Evolutionary conservation across 2,329 filamentous ascomycete species (phyloP), one percentile per base, ranked within the genome.

Genomic region (Penicillium aurantiogriseum): DNA sequence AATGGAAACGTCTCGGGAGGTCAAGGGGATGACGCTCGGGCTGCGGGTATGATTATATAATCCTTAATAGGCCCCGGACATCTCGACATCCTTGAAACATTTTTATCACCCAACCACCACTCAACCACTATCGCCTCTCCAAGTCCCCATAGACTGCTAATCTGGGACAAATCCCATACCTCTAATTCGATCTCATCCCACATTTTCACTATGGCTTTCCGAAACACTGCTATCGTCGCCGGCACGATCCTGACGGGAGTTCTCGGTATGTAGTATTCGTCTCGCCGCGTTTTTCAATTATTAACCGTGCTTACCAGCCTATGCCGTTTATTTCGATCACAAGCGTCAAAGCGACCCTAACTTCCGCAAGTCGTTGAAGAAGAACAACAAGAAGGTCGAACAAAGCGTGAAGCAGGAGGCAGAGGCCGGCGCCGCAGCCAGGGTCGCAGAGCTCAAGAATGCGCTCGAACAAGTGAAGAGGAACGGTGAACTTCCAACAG

Each of bases 391-490:
- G 59, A 72, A 75, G 54, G 69, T 80, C 62, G 79, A 77, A 47
- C 72, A 77, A 57, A 74, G 71, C 60, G 78, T 77, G 54, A 80
- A 79, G 64, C 77, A 81, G 66, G 77, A 80, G 65, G 75, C 69
- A 11, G 79, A 79, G 63, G 76, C 74, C 50, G 73, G 79, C 52
- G 78, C 77, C 40, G 77, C 76, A 46, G 69, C 71, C 60, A 75
- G 79, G 61, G 86, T 73, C 72, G 83, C 90, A 75, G 80, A 83
- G 68, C 90, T 99, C 79, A 88, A 88, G 77, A 77, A 78, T 56
- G 86, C 85, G 51, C 89, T 97, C 48, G 86, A 91, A 68, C 84
- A 89, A 68, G 91, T 92, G 67, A 90, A 92, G 79, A 89, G 90
- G 57, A 92, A 96, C 76, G 94, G 93, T 43, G 53, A 56, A 56